A percentile compares a stretch with the other conserved stretches of the same genome.
Evolutionary conservation across 1,284 basidiomycete genomes (phyloP).

Genomic region (Vanrija pseudolonga): DNA sequence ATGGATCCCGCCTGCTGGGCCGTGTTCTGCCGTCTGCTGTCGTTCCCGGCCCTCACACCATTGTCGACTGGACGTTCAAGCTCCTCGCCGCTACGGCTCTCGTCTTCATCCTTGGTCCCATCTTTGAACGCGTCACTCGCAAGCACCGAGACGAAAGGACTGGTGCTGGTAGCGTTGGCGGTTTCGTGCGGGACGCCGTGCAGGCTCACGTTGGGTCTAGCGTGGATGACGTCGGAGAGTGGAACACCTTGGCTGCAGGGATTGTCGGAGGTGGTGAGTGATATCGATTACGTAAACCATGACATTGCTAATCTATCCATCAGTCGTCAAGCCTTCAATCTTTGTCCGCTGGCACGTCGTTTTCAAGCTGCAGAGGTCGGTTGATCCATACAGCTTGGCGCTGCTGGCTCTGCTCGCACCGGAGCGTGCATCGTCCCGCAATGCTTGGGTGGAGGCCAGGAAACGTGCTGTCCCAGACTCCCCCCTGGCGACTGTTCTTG

Average conservation of each 20-base stretch:
- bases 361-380: conserved; percentile 26
- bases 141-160: conserved; percentile 18
- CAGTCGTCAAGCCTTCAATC: conserved; percentile 6
- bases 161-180: conserved; percentile 14
- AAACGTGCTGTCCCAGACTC: conserved; percentile 18
- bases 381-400: conserved; percentile 34
- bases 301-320: background rate
- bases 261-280: conserved; percentile 32
- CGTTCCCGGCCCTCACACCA: conserved; percentile 26
- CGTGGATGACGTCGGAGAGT: conserved; percentile 11
- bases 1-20: conserved; percentile 33
- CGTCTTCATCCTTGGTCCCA: conserved; percentile 26
- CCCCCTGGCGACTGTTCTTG: conserved; percentile 37
- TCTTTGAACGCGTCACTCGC: conserved; percentile 14
- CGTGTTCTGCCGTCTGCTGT: conserved; percentile 26
- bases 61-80: conserved; percentile 42
- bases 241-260: conserved; percentile 28
- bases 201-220: conserved; percentile 6
- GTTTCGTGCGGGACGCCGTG: conserved; percentile 19
- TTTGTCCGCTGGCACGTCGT: conserved; percentile 27
- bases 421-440: conserved; percentile 15
- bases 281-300: background rate
- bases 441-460: conserved; percentile 37
- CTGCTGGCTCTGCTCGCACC: conserved; percentile 38
- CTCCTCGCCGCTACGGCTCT: conserved; percentile 33